Percentiles rank a stretch among this genome's conserved stretches.
Evolutionary conservation across 805 yeast genomes (phyloP).

Genomic region (Suhomyces sp.): DNA sequence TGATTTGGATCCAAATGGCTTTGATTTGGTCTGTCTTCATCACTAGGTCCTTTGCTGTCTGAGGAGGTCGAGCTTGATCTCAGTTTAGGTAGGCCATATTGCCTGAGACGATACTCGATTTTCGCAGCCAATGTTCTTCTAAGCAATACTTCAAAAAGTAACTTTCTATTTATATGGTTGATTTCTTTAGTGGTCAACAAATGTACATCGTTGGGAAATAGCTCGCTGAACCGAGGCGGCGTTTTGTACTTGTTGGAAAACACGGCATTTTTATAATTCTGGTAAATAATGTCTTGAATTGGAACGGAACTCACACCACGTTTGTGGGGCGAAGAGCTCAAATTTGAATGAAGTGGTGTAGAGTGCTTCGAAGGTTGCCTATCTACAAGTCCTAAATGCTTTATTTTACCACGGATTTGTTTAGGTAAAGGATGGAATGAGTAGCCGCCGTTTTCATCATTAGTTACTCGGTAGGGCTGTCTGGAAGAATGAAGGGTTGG

Average conservation of each 20-base stretch:
- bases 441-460: background rate
- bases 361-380: background rate
- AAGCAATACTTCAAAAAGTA: slow-evolving; percentile 36
- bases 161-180: slow-evolving; percentile 25
- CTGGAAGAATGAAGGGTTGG: slow-evolving; percentile 9
- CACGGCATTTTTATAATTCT: slow-evolving; percentile 25
- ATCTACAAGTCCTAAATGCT: background rate
- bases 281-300: slow-evolving; percentile 21
- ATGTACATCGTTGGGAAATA: slow-evolving; percentile 26
- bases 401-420: background rate
- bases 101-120: slow-evolving; percentile 31
- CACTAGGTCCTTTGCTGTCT: background rate
- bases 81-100: slow-evolving; percentile 4
- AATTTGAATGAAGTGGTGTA: background rate
- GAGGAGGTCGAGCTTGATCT: background rate
- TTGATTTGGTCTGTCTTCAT: too few species aligned
- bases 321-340: background rate
- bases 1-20: background rate
- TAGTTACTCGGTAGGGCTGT: background rate
- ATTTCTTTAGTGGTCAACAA: slow-evolving; percentile 24
- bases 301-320: slow-evolving; percentile 7
- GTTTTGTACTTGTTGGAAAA: slow-evolving; percentile 16
- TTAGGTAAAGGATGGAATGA: background rate
- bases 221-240: slow-evolving; percentile 27
- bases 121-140: slow-evolving; percentile 43